Conservation (phyloP, 768 basidiomycete species). For the Daedalea quercina region DNA sequence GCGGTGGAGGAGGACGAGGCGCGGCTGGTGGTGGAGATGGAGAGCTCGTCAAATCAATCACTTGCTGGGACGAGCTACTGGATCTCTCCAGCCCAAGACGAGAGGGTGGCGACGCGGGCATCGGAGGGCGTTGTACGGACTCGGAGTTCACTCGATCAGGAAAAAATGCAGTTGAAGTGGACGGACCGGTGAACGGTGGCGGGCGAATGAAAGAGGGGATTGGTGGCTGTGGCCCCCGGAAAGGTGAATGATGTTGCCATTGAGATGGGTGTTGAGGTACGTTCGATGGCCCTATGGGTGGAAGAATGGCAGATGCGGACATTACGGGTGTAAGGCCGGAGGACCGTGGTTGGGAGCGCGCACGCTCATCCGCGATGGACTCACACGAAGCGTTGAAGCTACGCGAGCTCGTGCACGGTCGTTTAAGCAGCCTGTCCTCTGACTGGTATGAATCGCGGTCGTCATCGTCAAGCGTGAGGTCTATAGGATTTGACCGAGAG, state of each 20-base stretch:
- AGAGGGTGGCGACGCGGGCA: neutral
- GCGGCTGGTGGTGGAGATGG: constrained; percentile 20
- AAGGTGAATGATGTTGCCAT: neutral
- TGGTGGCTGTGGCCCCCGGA: neutral
- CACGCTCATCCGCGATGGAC: constrained; percentile 1
- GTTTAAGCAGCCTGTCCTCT: constrained; percentile 15
- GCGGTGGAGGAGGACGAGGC: constrained; percentile 9
- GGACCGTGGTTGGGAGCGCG: constrained; percentile 9
- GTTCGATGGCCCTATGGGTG: constrained; percentile 1
- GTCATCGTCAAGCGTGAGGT: constrained; percentile 63
- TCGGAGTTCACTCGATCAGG: constrained; percentile 9
- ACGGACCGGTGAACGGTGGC: constrained; percentile 45
- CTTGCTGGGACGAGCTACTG: constrained; percentile 31
- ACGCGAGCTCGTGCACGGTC: constrained; percentile 13
- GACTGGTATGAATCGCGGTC: constrained; percentile 16
- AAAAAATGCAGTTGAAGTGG: constrained; percentile 28
- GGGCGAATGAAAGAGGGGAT: constrained; percentile 31
- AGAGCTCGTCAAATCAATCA: constrained; percentile 60
- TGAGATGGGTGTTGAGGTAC: neutral
- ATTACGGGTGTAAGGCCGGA: constrained; percentile 25
- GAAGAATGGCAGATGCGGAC: constrained; percentile 20
- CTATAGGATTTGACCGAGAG: constrained; percentile 51
- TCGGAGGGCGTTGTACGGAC: constrained; percentile 1
- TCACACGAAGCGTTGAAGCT: constrained; percentile 17
- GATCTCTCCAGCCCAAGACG: constrained; percentile 8